Base-by-base conservation (phyloP, 2,329 filamentous ascomycete genomes). In the Colletotrichum godetiae region DNA sequence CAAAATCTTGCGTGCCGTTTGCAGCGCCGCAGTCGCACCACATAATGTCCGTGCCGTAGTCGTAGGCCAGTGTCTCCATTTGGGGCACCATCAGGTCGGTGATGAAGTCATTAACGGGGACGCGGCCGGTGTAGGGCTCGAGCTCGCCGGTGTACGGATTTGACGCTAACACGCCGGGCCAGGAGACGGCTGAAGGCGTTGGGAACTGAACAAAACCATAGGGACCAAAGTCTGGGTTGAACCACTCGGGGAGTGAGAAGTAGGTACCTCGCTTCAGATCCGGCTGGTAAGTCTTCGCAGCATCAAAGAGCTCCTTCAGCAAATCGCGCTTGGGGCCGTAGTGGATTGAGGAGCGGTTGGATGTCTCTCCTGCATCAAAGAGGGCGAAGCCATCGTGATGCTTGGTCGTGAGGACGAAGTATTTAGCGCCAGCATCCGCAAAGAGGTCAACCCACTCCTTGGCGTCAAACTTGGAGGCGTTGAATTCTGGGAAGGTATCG, bases 401-500 rank as follows among this genome's bases (percentile, higher is more conserved):
- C 74, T 87, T 86, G 1, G 83, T 82, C 0, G 84, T 85, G 15
- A 84, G 75, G 5, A 88, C 86, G 71, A 88, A 87, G 77, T 87
- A 87, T 24, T 85, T 84, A 7, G 87, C 87, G 8, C 87, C 87
- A 2, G 87, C 83, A 46, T 87, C 86, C 2, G 85, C 84, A 67
- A 89, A 86, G 0, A 89, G 82, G 75, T 89, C 86, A 1, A 89
- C 86, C 86, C 87, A 89, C 46, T 83, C 86, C 67, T 87, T 88
- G 0, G 89, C 84, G 74, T 89, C 82, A 75, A 82, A 91, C 1
- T 78, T 77, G 0, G 82, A 80, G 0, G 87, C 87, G 0, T 87
- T 90, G 79, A 90, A 91, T 71, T 88, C 82, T 3, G 81, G 78
- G 76, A 90, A 87, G 65, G 87, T 87, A 77, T 91, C 88, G 74